A percentile compares a stretch with the other conserved stretches of the same genome.
Evolutionary conservation across 257 asterid species (phyloP).

Genomic region (Capsicum baccatum): DNA sequence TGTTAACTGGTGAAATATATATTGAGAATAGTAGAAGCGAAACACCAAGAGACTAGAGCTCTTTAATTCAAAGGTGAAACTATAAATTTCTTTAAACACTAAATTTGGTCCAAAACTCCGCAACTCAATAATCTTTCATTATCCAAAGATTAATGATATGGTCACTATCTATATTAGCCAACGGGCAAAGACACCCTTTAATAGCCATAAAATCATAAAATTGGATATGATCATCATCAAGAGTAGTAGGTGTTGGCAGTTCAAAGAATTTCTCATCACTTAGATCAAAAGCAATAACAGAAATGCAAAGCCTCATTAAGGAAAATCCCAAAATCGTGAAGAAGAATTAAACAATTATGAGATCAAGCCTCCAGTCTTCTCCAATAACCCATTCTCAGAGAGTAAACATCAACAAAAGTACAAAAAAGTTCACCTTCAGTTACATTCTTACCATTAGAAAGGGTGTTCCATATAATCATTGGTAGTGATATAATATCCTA

Average conservation of each 20-base stretch:
- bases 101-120: background rate
- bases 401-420: conserved; percentile 3
- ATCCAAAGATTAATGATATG: background rate
- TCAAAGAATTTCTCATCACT: background rate
- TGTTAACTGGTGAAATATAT: too few species aligned
- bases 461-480: too few species aligned
- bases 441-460: too few species aligned
- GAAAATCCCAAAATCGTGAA: background rate
- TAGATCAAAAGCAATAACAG: background rate
- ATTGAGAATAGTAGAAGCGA: too few species aligned
- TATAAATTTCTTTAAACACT: background rate
- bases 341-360: background rate
- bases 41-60: background rate
- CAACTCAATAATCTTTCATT: background rate
- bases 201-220: background rate
- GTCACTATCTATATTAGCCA: background rate
- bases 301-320: background rate
- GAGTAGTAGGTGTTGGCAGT: background rate
- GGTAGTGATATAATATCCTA: too few species aligned
- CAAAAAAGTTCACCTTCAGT: background rate
- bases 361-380: conserved; percentile 30
- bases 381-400: conserved; percentile 40
- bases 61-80: too few species aligned
- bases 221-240: background rate
- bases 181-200: background rate